phyloP scores from a whole-genome alignment of 1,139 yeast species.

The Hemisphaericaspora xylanilytica region DNA sequence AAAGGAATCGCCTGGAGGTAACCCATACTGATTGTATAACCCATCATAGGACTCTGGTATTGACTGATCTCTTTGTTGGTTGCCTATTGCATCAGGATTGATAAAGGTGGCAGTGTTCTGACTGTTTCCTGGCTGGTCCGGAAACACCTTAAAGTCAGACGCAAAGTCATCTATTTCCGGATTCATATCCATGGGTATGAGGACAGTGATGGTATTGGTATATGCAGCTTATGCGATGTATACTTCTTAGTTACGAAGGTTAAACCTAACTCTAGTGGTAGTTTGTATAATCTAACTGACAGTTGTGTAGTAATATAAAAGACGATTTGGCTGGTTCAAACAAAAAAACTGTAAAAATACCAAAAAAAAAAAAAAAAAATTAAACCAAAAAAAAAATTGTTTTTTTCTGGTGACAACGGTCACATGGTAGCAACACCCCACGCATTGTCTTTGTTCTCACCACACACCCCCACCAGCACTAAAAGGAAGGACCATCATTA shows the following conservation, averaged over 20 bases:
- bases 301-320: too few relatives aligned
- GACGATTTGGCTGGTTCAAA: background rate
- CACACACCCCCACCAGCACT: too few relatives aligned
- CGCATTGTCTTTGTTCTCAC: background rate
- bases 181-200: constrained; percentile 8
- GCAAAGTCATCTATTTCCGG: constrained; percentile 10
- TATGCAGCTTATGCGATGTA: too few relatives aligned
- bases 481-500: too few relatives aligned
- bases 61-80: background rate
- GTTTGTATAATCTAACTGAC: too few relatives aligned
- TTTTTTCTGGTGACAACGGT: background rate
- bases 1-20: constrained; percentile 1
- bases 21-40: constrained; percentile 5
- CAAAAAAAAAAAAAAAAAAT: too few relatives aligned
- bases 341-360: background rate
- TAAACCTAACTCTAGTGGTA: too few relatives aligned
- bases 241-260: too few relatives aligned
- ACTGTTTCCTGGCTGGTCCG: constrained; percentile 1
- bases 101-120: constrained; percentile 1
- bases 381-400: too few relatives aligned
- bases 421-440: background rate
- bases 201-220: background rate
- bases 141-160: constrained; percentile 7
- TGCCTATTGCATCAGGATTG: background rate
- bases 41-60: constrained; percentile 7